Base-by-base conservation (phyloP, 192 early-diverging fungal species). In the Phycomyces blakesleeanus region DNA sequence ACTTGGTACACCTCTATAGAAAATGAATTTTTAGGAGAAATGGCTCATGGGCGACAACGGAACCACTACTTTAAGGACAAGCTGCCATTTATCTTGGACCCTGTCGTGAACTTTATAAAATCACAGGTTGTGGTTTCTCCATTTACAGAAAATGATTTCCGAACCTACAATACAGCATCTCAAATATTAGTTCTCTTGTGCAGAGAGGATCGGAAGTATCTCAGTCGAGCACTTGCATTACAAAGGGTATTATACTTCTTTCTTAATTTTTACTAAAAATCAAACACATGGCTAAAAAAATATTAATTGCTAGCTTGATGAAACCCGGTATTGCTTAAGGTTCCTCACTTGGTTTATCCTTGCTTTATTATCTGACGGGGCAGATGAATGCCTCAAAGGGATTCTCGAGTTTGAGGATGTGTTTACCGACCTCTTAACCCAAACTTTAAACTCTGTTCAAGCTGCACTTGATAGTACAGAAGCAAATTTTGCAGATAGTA, bases 311-410 rank as follows among this genome's bases (percentile, higher is more conserved):
- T 61, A 79, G 78, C 47, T 67, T 16, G 62, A 67, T 53, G 75
- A 79, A 57, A 42, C 71, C 1, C 55, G 71, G 22, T 59, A 69
- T 16, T 74, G 68, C 25, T 42, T 76, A 22, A 62, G 75, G n/a
- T 71, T 76, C 41, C 56, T 79, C 12, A 74, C 67, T 58, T 79
- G 78, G 78, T 73, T 79, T 54, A 47, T 79, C 9, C 52, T 79
- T 18, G 58, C 56, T n/a, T 34, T 76, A 18, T 50, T 66, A 10
- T 25, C 53, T 6, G 54, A 66, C 29, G 50, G 59, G 5, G 44
- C 55, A 7, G 49, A 62, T 37, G 59, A 44, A 10, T 44, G 76
- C 25, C 57, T 72, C 10, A 57, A 60, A 1, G 51, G 63, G 37
- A 62, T 74, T 54, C 38, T 68, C 34, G 62, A 54, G 8, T 74